A percentile compares a stretch with the other conserved stretches of the same genome.
Evolutionary conservation across 2,329 filamentous ascomycete species (phyloP).

Genomic region (Epichloe scottii): DNA sequence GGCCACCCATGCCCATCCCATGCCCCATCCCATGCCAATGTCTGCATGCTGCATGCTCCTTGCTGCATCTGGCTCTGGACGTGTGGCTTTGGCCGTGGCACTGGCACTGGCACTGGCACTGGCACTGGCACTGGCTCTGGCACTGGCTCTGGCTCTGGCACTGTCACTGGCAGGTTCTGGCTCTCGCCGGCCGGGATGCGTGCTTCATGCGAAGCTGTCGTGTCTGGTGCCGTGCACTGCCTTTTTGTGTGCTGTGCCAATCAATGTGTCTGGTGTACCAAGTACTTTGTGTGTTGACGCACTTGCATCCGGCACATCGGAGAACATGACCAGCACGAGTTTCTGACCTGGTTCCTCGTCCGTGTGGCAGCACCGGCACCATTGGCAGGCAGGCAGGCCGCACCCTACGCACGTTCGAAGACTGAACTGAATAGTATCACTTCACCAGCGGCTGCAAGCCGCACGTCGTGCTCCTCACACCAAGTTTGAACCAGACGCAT

Average conservation of each 20-base stretch:
- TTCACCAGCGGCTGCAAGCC: slow-evolving; percentile 5
- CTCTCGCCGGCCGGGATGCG: background rate
- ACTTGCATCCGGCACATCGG: background rate
- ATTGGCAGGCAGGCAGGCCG: background rate
- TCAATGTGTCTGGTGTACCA: too few species aligned
- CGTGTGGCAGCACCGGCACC: background rate
- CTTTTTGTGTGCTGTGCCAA: too few species aligned
- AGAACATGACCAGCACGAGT: background rate
- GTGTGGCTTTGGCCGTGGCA: background rate
- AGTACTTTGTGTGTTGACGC: too few species aligned
- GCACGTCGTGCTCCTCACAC: slow-evolving; percentile 4
- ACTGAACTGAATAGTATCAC: background rate
- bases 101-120: background rate
- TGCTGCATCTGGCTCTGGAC: background rate
- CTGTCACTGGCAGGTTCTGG: background rate
- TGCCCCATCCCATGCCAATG: slow-evolving; percentile 4
- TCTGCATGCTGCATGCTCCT: slow-evolving; percentile 2
- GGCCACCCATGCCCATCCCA: slow-evolving; percentile 13
- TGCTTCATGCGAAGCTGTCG: background rate
- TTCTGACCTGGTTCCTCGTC: background rate
- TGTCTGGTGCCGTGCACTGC: background rate
- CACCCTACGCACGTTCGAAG: background rate
- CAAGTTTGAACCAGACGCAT: background rate
- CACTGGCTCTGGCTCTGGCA: background rate
- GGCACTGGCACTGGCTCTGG: background rate